Conservation (phyloP, 371 early-diverging fungal species). For the Choanephora cucurbitarum region DNA sequence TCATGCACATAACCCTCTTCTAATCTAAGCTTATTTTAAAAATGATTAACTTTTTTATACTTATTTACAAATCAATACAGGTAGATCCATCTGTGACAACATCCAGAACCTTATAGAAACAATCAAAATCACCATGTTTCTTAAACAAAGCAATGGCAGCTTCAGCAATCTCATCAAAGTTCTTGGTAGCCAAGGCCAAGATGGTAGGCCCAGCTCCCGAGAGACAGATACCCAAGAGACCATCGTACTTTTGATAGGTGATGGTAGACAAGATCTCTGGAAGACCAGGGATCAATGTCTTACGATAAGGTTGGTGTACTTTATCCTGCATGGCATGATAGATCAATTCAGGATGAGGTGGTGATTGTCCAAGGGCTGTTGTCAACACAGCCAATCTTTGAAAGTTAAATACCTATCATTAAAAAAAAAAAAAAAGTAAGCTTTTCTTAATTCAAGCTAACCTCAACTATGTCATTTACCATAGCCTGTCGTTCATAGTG, state of each 20-base stretch:
- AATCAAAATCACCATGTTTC: conserved; percentile 64
- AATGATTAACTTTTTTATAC: neutral
- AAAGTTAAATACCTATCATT: conserved; percentile 90
- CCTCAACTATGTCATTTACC: too few species aligned
- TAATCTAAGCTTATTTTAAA: too few species aligned
- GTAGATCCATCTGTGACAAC: conserved; percentile 73
- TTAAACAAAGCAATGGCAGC: conserved; percentile 68
- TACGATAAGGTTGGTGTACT: conserved; percentile 93
- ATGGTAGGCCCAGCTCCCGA: conserved; percentile 98
- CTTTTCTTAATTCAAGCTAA: too few species aligned
- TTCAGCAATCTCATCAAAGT: conserved; percentile 76
- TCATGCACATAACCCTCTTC: too few species aligned
- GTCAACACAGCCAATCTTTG: conserved; percentile 91
- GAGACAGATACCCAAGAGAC: conserved; percentile 89
- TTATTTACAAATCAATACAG: conserved; percentile 20
- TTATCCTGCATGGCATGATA: conserved; percentile 92
- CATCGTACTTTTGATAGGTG: conserved; percentile 75
- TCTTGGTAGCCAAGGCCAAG: conserved; percentile 77
- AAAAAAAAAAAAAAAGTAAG: too few species aligned
- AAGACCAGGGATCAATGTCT: conserved; percentile 90
- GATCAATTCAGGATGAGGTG: conserved; percentile 73
- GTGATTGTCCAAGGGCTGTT: conserved; percentile 71
- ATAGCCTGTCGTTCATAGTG: conserved; percentile 79
- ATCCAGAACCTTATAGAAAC: conserved; percentile 75
- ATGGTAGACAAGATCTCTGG: conserved; percentile 76